Conservation (phyloP, 202 grass and related monocot species). For the Musa balbisiana region DNA sequence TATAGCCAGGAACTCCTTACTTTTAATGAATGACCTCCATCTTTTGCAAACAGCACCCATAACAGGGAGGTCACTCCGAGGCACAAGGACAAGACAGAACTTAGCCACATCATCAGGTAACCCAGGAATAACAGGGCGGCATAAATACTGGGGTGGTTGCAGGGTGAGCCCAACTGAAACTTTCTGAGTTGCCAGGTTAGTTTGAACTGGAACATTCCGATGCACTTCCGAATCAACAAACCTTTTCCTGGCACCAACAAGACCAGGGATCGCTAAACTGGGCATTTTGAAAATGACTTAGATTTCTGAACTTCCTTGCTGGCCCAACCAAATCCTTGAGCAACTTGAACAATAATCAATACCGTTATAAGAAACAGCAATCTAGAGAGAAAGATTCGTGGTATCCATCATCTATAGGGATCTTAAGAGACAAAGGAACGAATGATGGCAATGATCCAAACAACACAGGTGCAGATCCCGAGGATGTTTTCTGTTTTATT, state of each 20-base stretch:
- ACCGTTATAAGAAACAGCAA: slow-evolving; percentile 17
- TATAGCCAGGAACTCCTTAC: slow-evolving; percentile 46
- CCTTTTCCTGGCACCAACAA: slow-evolving; percentile 19
- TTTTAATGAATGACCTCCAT: slow-evolving; percentile 60
- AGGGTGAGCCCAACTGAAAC: slow-evolving; percentile 9
- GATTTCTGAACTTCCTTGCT: slow-evolving; percentile 7
- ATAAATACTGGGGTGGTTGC: slow-evolving; percentile 16
- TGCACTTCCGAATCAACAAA: slow-evolving; percentile 7
- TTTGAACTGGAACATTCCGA: neutral
- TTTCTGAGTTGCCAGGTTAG: slow-evolving; percentile 8
- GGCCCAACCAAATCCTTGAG: slow-evolving; percentile 7
- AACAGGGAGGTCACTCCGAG: slow-evolving; percentile 34
- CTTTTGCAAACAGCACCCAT: slow-evolving; percentile 62
- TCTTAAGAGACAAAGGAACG: slow-evolving; percentile 55
- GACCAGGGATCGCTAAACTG: slow-evolving; percentile 27
- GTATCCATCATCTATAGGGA: slow-evolving; percentile 64
- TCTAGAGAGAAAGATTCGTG: slow-evolving; percentile 44
- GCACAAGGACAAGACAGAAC: slow-evolving; percentile 50
- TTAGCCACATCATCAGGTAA: slow-evolving; percentile 61
- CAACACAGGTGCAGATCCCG: slow-evolving; percentile 13
- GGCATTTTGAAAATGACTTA: slow-evolving; percentile 27
- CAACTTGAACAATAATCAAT: slow-evolving; percentile 20
- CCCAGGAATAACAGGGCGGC: slow-evolving; percentile 39
- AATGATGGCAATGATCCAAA: slow-evolving; percentile 35
- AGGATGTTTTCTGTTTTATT: slow-evolving; percentile 28